phyloP scores from a whole-genome alignment of 2,329 filamentous ascomycete genomes.

The Microcyclospora tardicrescens region DNA sequence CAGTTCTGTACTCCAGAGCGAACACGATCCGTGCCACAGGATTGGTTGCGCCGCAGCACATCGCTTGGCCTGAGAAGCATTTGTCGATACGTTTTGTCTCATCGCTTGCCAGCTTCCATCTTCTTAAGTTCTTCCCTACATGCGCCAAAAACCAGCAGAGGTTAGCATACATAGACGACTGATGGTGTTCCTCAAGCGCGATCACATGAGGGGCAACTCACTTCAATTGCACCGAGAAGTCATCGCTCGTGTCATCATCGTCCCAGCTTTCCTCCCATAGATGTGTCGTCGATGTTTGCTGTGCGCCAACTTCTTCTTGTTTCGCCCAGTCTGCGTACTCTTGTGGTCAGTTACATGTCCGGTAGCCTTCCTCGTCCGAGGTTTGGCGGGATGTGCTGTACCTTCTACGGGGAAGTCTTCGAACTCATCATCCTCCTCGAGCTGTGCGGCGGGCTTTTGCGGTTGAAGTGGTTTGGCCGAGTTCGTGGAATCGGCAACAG shows the following conservation, averaged over 20 bases:
- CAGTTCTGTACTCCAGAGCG: too few relatives aligned
- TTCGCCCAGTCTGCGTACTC: conserved; percentile 65
- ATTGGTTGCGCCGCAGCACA: too few relatives aligned
- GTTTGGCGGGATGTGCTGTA: conserved; percentile 26
- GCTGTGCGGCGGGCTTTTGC: conserved; percentile 51
- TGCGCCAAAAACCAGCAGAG: neutral
- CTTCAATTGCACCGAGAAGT: conserved; percentile 92
- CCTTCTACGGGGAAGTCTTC: conserved; percentile 97
- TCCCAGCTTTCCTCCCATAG: conserved; percentile 99
- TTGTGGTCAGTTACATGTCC: neutral
- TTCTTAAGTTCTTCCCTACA: conserved; percentile 83
- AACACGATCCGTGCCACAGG: too few relatives aligned
- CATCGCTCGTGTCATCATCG: conserved; percentile 91
- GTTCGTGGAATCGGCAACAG: conserved; percentile 25
- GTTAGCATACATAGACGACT: neutral
- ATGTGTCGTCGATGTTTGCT: conserved; percentile 46
- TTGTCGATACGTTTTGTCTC: neutral
- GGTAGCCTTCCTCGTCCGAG: neutral
- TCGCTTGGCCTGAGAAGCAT: too few relatives aligned
- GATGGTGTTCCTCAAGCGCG: too few relatives aligned
- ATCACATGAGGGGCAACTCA: conserved; percentile 33
- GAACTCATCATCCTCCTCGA: conserved; percentile 98
- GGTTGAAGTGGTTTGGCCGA: conserved; percentile 39
- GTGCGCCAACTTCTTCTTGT: conserved; percentile 67
- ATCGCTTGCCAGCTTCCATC: conserved; percentile 44